Evolutionary conservation across 2,329 filamentous ascomycete species (phyloP), one percentile per base, ranked within the genome.

Genomic region (Phaeoacremonium minimum): DNA sequence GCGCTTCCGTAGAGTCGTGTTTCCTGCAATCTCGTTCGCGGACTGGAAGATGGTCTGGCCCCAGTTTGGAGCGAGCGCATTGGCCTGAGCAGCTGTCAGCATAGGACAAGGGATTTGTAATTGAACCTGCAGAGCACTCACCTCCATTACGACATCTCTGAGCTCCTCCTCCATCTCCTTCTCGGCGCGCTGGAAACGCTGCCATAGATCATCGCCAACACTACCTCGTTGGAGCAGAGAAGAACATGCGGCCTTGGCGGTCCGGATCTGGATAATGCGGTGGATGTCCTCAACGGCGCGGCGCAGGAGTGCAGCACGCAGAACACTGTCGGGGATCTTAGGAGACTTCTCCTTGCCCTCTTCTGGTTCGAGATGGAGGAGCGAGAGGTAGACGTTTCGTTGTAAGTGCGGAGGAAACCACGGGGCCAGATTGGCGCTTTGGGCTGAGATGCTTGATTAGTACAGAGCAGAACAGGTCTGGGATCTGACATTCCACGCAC

Each of bases 91-190:
- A 29, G 17, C 7, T 12, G 29, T 26, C 13, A 20, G 30, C 14
- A 18, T n/a, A 15, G 5, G 20, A n/a, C n/a, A 13, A 20, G 15
- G 33, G 30, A 18, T 11, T 12, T 32, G 12, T 9, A 13, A 15
- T 12, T 15, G 13, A 15, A 41, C 2, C 19, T 16, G 22, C 13
- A 18, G 15, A 15, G 26, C 26, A 50, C 73, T 44, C 61, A 94
- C 89, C 81, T 97, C 91, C 51, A 82, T 78, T 20, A 97, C 89
- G 16, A 97, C 91, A 63, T 98, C 93, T 51, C 87, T 80, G 43
- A 98, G 73, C 66, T 98, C 93, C 48, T 89, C 87, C 66, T 98
- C 90, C 72, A 97, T 94, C 66, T 98, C 93, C 69, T 94, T 90
- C 75, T 98, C 93, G 1, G 91, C 93, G 34, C 88, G 77, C 63